Percentiles rank a stretch among this genome's conserved stretches.
Conservation (phyloP, 345 rosid species). For the Clarkia xantiana region DNA sequence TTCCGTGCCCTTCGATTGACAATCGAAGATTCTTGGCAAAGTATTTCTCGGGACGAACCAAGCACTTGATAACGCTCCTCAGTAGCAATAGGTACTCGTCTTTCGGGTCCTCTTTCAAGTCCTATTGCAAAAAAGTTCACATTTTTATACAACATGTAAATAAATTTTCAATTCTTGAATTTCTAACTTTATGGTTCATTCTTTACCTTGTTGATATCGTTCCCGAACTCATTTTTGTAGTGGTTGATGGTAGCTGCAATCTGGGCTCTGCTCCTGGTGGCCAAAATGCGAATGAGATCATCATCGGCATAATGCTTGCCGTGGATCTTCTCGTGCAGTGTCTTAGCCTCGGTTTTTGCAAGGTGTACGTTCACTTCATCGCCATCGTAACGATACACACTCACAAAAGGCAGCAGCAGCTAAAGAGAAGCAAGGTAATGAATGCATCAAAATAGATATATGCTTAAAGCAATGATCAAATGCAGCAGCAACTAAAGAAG, state of each 20-base stretch:
- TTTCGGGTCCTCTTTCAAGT: constrained; percentile 48
- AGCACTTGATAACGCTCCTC: constrained; percentile 57
- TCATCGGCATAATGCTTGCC: constrained; percentile 61
- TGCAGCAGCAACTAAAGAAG: constrained; percentile 57
- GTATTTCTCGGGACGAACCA: constrained; percentile 79
- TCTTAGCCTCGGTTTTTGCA: constrained; percentile 76
- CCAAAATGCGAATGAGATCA: constrained; percentile 64
- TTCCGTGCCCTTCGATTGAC: constrained; percentile 64
- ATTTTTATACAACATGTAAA: neutral
- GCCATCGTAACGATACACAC: constrained; percentile 64
- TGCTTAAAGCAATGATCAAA: constrained; percentile 10
- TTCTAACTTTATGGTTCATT: neutral
- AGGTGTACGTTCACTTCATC: constrained; percentile 54
- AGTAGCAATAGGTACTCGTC: constrained; percentile 57
- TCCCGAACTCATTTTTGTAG: constrained; percentile 55
- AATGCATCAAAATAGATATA: too few species aligned
- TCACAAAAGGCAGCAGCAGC: constrained; percentile 74
- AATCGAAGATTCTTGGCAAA: constrained; percentile 59
- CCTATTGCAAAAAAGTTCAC: constrained; percentile 20
- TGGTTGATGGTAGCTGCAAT: constrained; percentile 59
- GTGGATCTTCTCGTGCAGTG: constrained; percentile 56
- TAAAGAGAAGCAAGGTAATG: constrained; percentile 13
- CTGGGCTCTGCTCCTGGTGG: constrained; percentile 80
- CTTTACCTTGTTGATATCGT: constrained; percentile 59
- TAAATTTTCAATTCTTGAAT: too few species aligned